Base-by-base conservation (phyloP, 2,329 filamentous ascomycete species). In the Ambrosiella xylebori region DNA sequence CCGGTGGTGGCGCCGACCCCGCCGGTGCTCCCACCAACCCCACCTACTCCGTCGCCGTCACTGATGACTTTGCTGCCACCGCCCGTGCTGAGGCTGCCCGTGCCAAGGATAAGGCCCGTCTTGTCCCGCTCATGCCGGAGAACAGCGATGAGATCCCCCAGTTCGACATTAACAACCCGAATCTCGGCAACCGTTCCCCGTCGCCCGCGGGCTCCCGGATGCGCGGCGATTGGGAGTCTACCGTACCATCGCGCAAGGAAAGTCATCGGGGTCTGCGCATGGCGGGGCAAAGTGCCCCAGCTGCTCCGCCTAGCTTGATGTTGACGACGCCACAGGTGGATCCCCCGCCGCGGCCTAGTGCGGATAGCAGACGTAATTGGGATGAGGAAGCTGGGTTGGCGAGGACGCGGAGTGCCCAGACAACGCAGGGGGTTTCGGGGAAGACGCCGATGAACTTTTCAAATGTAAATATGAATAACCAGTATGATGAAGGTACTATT, bases 1-100 rank as follows among this genome's bases (percentile, higher is more conserved):
- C 91, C 58, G 89, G 85, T 45, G 89, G 85, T 60, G 86, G 83
- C 58, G 73, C 72, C 59, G 79, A 82, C 58, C 63, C 75, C 41
- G 71, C 83, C 1, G 82, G 82, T 59, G 80, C 78, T 45, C 78
- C 86, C 5, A 80, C 76, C 38, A 93, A 94, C 69, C 90, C 90
- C 0, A 74, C 81, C 5, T 95, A 93, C 73, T 85, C 84, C 15
- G 90, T 96, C 17, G 69, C 83, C 6, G 83, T 95, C 55, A 74
- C 79, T 1, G 84, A 91, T 62, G 72, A 78, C 0, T 78, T 81
- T 63, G 89, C 88, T 5, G 71, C 75, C 36, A 71, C 76, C 40
- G 81, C 82, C 57, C 80, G 86, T 57, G 75, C 81, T 2, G 75
- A 78, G 9, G 57, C 61, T 51, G 62, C 79, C 39, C 73, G 73